Evolutionary conservation across 73 alveolate species (phyloP).

Genomic region (Symbiodinium natans): DNA sequence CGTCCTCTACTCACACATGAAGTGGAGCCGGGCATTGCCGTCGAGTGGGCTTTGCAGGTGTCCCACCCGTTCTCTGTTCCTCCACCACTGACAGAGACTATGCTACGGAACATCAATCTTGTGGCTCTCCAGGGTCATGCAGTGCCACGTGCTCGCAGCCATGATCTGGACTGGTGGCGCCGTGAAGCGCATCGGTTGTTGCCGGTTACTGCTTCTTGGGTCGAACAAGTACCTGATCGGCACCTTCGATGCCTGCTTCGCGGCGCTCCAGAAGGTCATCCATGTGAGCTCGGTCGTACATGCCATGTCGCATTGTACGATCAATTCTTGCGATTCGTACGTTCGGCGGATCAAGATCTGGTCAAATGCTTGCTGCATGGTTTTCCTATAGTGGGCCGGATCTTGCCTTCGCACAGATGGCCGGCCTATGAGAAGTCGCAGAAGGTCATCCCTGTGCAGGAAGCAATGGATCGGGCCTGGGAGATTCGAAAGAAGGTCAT

Average conservation of each 20-base stretch:
- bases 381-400: constrained; percentile 37
- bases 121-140: not conserved
- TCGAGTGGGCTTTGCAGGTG: not conserved
- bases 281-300: not conserved
- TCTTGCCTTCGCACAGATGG: not conserved
- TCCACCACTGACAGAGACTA: not conserved
- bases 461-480: constrained; percentile 34
- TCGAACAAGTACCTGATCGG: not conserved
- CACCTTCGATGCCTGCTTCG: not conserved
- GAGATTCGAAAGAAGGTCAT: not conserved
- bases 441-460: not conserved
- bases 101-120: not conserved
- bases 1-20: not conserved
- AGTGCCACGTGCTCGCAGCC: not conserved
- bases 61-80: not conserved
- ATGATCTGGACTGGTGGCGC: not conserved
- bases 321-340: not conserved
- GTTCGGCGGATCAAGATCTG: not conserved
- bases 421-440: not conserved
- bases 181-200: not conserved
- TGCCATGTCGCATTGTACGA: constrained; percentile 8
- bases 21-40: constrained; percentile 19
- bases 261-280: constrained; percentile 10
- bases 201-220: not conserved
- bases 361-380: not conserved